These are phyloP conservation scores for Colletotrichum trifolii DNA, from an alignment of 2,329 filamentous ascomycete species.

Conservation along the genomic window DNA sequence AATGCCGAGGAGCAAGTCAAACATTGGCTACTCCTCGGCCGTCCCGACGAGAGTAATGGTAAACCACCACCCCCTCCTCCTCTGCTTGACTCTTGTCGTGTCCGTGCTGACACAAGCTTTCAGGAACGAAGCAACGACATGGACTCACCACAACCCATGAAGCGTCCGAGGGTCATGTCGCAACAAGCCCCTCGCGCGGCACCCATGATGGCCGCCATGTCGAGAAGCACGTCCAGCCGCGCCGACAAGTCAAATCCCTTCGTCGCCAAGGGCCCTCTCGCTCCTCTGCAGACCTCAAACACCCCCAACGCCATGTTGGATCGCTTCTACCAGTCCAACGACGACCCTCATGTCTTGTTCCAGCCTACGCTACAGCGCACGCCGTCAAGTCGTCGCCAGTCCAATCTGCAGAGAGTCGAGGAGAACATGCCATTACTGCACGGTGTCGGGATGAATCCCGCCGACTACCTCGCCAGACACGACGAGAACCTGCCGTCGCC, in stretches of 20 bases:
- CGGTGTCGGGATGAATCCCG: slow-evolving; percentile 52
- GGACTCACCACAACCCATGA: slow-evolving; percentile 42
- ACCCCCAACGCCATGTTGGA: slow-evolving; percentile 42
- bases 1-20: slow-evolving; percentile 37
- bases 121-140: slow-evolving; percentile 42
- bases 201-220: slow-evolving; percentile 36
- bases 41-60: slow-evolving; percentile 32
- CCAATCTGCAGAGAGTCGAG: slow-evolving; percentile 48
- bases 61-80: slow-evolving; percentile 6
- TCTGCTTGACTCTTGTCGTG: background rate
- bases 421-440: slow-evolving; percentile 44
- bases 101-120: slow-evolving; percentile 23
- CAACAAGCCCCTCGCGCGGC: slow-evolving; percentile 42
- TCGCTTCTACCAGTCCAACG: slow-evolving; percentile 45
- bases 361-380: slow-evolving; percentile 40
- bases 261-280: slow-evolving; percentile 47
- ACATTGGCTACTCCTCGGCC: slow-evolving; percentile 29
- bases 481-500: slow-evolving; percentile 42
- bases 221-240: slow-evolving; percentile 54
- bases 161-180: slow-evolving; percentile 49
- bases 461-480: slow-evolving; percentile 50
- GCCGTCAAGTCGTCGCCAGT: slow-evolving; percentile 42
- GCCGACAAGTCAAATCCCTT: slow-evolving; percentile 55
- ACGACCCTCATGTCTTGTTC: slow-evolving; percentile 43
- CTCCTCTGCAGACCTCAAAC: slow-evolving; percentile 43